phyloP scores from a whole-genome alignment of 768 basidiomycete genomes.

The Phaffia tasmanica region DNA sequence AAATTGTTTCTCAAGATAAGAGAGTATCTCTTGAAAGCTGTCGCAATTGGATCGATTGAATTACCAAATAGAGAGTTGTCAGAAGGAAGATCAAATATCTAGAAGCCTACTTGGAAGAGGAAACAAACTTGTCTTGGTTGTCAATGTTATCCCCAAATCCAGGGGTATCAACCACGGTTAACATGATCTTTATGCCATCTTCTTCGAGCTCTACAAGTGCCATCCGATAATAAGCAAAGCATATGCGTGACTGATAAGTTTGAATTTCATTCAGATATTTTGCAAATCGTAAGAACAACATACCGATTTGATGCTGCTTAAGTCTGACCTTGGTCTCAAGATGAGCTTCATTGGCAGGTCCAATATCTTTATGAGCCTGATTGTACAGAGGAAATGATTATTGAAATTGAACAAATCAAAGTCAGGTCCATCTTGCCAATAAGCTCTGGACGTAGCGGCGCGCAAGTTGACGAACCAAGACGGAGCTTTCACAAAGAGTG shows the following conservation, averaged over 20 bases:
- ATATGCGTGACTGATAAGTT: neutral
- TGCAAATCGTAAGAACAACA: conserved; percentile 11
- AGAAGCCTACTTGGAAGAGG: neutral
- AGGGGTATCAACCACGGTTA: conserved; percentile 97
- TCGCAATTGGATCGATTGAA: too few relatives aligned
- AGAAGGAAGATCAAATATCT: neutral
- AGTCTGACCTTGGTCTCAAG: conserved; percentile 88
- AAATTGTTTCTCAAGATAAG: conserved; percentile 94
- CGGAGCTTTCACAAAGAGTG: conserved; percentile 59
- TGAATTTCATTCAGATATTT: neutral
- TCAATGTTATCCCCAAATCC: conserved; percentile 98
- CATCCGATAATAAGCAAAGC: neutral
- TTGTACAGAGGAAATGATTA: too few relatives aligned
- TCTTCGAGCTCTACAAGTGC: conserved; percentile 73
- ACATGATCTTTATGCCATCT: conserved; percentile 92
- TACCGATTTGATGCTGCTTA: conserved; percentile 87
- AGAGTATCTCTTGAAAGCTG: conserved; percentile 94
- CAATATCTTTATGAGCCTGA: conserved; percentile 12
- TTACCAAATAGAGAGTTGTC: neutral
- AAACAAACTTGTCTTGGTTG: conserved; percentile 87
- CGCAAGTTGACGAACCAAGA: conserved; percentile 6
- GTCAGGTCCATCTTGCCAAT: neutral
- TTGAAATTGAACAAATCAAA: neutral
- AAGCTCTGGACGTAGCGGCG: neutral
- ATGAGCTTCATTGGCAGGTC: conserved; percentile 65